Base-by-base conservation (phyloP, 345 rosid genomes). In the Zanthoxylum bungeanum region DNA sequence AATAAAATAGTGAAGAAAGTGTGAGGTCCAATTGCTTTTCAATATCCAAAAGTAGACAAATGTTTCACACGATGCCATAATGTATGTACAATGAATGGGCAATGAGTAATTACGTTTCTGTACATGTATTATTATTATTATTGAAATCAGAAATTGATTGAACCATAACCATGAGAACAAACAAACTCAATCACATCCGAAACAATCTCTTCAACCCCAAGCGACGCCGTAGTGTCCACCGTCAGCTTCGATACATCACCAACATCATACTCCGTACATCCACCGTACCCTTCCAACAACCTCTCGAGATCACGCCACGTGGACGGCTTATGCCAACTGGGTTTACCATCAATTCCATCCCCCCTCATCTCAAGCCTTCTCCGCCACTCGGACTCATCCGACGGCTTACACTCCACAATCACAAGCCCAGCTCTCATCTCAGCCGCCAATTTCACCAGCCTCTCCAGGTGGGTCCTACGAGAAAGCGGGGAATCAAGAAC, bases 281-380 rank as follows among this genome's bases (percentile, higher is more conserved):
- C 91, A 16, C 75, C 76, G 42, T 89, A 87, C 19, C 83, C 86
- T 46, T 83, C 81, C 36, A 87, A 24, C 68, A 89, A 68, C 83
- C 55, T 76, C 87, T 80, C 73, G 2, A 89, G 75, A 34, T 89
- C 94, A n/a, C 46, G 68, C 94, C 94, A 87, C 74, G 86, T 79
- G 63, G 82, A 40, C 9, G 91, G 93, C 83, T 89, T 89, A 74
- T 89, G 93, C 90, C 88, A 85, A 66, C 85, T 79, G 57, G 81
- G 61, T 2, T 16, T 19, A 4, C 25, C 28, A 3, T 49, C 53
- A 50, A 25, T 5, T 16, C 31, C 42, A 55, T 14, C 7, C 9
- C 76, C 86, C 7, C 89, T 80, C 8, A 49, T 34, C 78, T 87
- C 88, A 5, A 89, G 78, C 78, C 93, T 76, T 49, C 71, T 71